Evolutionary conservation across 192 early-diverging fungal genomes (phyloP).

Genomic region (Diversispora eburnea): DNA sequence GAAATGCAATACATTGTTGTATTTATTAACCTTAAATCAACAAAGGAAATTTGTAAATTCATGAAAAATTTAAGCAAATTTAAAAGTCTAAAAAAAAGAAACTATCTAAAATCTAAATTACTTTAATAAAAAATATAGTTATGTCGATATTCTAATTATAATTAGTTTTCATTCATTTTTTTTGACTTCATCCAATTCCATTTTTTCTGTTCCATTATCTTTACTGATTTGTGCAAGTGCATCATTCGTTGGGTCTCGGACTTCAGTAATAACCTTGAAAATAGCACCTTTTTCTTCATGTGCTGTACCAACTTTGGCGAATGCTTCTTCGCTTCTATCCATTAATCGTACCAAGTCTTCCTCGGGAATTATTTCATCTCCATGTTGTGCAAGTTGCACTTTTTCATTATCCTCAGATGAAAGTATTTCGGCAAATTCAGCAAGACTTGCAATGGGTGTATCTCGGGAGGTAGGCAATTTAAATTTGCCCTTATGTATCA

Average conservation of each 20-base stretch:
- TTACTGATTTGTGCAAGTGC: conserved; percentile 33
- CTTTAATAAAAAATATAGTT: no score
- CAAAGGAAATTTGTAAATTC: no score
- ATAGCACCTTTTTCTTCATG: conserved; percentile 29
- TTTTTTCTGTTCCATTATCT: background rate
- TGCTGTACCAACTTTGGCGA: conserved; percentile 29
- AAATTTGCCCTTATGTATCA: conserved; percentile 88
- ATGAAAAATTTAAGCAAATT: no score
- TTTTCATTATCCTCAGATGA: conserved; percentile 68
- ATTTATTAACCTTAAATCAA: no score
- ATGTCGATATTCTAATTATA: no score
- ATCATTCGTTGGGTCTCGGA: conserved; percentile 51
- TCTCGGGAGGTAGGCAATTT: conserved; percentile 47
- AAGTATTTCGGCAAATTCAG: conserved; percentile 73
- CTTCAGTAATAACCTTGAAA: conserved; percentile 49
- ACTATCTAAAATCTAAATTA: no score
- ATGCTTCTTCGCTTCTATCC: conserved; percentile 51
- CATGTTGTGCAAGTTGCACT: conserved; percentile 53
- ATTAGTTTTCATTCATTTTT: no score
- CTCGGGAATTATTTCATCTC: conserved; percentile 56
- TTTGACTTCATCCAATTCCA: no score
- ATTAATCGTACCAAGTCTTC: conserved; percentile 53
- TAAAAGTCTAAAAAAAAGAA: no score
- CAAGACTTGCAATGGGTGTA: conserved; percentile 36
- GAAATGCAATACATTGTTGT: no score